Evolutionary conservation across 768 basidiomycete species (phyloP).

Genomic region (Suillus weaverae): DNA sequence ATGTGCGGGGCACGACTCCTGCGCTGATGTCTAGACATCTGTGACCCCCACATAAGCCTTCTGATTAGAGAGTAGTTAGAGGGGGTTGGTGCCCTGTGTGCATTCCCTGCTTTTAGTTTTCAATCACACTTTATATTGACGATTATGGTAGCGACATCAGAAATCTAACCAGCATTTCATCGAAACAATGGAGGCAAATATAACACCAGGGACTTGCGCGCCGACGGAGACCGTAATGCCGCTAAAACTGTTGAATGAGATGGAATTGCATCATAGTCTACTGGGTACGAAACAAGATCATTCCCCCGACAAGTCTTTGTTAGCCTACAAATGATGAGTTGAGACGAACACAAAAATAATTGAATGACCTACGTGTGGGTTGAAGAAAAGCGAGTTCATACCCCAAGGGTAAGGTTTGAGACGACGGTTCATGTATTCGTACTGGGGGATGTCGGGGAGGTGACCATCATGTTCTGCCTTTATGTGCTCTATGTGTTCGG

Average conservation of each 20-base stretch:
- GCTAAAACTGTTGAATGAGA: background rate
- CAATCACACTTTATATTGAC: background rate
- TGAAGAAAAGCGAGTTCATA: slow-evolving; percentile 80
- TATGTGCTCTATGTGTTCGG: slow-evolving; percentile 67
- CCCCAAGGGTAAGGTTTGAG: slow-evolving; percentile 87
- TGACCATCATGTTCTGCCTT: slow-evolving; percentile 71
- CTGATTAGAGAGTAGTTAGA: background rate
- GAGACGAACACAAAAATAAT: background rate
- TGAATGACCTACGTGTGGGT: slow-evolving; percentile 55
- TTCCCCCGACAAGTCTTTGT: slow-evolving; percentile 58
- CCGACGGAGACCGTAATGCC: too few species aligned
- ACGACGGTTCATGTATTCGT: slow-evolving; percentile 75
- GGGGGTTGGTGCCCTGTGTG: background rate
- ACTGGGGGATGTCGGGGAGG: slow-evolving; percentile 69
- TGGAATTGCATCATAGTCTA: slow-evolving; percentile 2
- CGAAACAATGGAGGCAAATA: background rate
- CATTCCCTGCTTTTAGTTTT: background rate
- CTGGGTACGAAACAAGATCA: background rate
- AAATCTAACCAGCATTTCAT: background rate
- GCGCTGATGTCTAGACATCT: background rate
- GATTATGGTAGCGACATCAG: background rate
- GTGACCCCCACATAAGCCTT: background rate
- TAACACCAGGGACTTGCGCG: background rate
- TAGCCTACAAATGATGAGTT: slow-evolving; percentile 41
- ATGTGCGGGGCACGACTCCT: background rate